Percentiles rank a stretch among this genome's conserved stretches.
Evolutionary conservation across 1,284 basidiomycete species (phyloP).

Genomic region (Hypsizygus ulmarius): DNA sequence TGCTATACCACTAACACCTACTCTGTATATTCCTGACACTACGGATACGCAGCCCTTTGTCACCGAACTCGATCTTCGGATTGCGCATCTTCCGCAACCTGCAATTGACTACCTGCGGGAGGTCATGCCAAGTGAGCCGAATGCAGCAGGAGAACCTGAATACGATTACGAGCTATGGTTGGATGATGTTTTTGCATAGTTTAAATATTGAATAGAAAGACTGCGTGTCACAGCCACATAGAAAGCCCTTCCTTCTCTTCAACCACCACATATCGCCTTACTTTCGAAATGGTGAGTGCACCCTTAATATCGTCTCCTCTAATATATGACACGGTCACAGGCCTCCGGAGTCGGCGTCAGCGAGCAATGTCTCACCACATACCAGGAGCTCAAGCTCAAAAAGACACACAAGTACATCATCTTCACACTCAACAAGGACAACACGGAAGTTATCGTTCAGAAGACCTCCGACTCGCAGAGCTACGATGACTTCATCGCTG

Average conservation of each 20-base stretch:
- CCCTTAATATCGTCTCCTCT: conserved; percentile 8
- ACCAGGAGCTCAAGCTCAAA: conserved; percentile 77
- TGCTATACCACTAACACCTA: not conserved
- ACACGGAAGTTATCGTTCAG: conserved; percentile 76
- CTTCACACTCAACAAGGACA: conserved; percentile 66
- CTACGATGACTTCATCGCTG: conserved; percentile 78
- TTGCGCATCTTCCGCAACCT: conserved; percentile 79
- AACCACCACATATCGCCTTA: conserved; percentile 16
- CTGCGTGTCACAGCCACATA: conserved; percentile 27
- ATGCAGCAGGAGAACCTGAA: conserved; percentile 58
- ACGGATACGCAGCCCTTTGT: conserved; percentile 73
- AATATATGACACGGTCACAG: conserved; percentile 35
- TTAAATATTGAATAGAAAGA: conserved; percentile 8
- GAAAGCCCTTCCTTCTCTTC: conserved; percentile 21
- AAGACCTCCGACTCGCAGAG: conserved; percentile 47
- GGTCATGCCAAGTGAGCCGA: conserved; percentile 59
- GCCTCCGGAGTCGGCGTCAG: conserved; percentile 76
- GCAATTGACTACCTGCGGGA: conserved; percentile 84
- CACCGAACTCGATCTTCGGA: conserved; percentile 88
- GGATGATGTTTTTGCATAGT: conserved; percentile 68
- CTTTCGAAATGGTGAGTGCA: conserved; percentile 17
- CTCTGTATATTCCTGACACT: conserved; percentile 14
- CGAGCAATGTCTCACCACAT: conserved; percentile 59
- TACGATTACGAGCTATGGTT: conserved; percentile 81
- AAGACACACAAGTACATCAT: conserved; percentile 90